Base-by-base conservation (phyloP, 306 rosid genomes). In the Amphicarpaea edgeworthii region DNA sequence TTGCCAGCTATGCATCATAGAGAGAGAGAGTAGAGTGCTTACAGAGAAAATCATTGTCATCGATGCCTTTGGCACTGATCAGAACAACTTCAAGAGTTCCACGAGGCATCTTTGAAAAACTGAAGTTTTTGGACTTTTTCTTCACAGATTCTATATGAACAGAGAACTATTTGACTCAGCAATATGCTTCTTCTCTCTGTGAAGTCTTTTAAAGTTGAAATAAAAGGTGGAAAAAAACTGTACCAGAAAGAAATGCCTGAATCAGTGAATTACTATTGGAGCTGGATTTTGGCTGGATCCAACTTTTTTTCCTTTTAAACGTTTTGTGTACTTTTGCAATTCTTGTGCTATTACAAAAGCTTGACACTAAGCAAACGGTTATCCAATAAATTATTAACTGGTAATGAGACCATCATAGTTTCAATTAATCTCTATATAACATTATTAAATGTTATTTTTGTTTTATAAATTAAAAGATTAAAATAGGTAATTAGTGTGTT, bases 21-120 rank as follows among this genome's bases (percentile, higher is more conserved):
- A n/a, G n/a, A 68, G 2, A 19, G 41, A 68, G 1, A 19, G 3
- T 2, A 41, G 12, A n/a, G 38, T 41, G 68, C 75, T 79, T 67
- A 85, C 89, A 60, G 72, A 85, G 81, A 72, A 85, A 85, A 74
- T 82, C 80, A 50, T 12, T 64, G 47, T 62, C 63, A 0, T 79
- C 78, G 4, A 85, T 78, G 45, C 82, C 85, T 72, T 85, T 79
- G 76, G 86, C 89, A 11, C 80, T 76, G 80, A 85, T 26, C 77
- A 85, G 66, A 82, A 85, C 40, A 76, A 85, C 89, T 82, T 85
- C 89, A 72, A 85, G 89, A 0, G 83, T 85, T 11, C 89, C 89
- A 42, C 77, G 84, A 72, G 81, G 81, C 89, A 85, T 85, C 76
- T 74, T 68, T 55, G 82, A 70, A 65, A 54, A 65, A 54, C 55